Base-by-base conservation (phyloP, 73 alveolate species). In the Effrenium voratum region DNA sequence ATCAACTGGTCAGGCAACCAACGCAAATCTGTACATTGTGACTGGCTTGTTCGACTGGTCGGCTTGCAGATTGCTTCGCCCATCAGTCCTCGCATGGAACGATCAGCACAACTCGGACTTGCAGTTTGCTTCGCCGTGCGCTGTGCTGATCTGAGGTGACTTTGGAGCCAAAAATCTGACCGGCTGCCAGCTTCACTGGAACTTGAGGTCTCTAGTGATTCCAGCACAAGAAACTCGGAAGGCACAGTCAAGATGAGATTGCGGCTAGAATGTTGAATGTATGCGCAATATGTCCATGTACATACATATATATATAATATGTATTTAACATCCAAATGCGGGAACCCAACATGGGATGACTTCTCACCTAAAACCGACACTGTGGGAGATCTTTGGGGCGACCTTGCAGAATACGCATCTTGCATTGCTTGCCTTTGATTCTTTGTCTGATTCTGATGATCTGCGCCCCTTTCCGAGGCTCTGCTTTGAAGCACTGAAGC, bases 121-220 rank as follows among this genome's bases (percentile, higher is more conserved):
- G 81, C 81, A 70, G 81, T 5, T 70, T 70, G 81, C 81, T 70
- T 70, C 81, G 81, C 81, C 81, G 47, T n/a, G 81, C 34, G 81
- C n/a, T 22, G 22, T n/a, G 81, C 46, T 70, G 81, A 46, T 10
- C 81, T 70, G 2, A 4, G 46, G 34, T 70, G 47, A 70, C 2
- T 32, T 32, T 6, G 34, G 8, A 22, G 4, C 30, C 3, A 44
- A 8, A 52, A 8, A 52, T 19, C 19, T 19, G 19, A 12, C 19
- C 24, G 30, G 34, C 3, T 6, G n/a, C 81, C 81, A 70, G 22
- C 34, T 70, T 70, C 81, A 70, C 81, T n/a, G 47, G 81, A 8
- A 52, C 19, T 52, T 52, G 81, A 19, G 46, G 3, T 70, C 47
- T n/a, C 46, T 30, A 4, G n/a, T 70, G 46, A 70, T 32, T 6